A percentile compares a stretch with the other conserved stretches of the same genome.
Conservation (phyloP, 2,329 filamentous ascomycete genomes). For the Neurospora crassa region DNA sequence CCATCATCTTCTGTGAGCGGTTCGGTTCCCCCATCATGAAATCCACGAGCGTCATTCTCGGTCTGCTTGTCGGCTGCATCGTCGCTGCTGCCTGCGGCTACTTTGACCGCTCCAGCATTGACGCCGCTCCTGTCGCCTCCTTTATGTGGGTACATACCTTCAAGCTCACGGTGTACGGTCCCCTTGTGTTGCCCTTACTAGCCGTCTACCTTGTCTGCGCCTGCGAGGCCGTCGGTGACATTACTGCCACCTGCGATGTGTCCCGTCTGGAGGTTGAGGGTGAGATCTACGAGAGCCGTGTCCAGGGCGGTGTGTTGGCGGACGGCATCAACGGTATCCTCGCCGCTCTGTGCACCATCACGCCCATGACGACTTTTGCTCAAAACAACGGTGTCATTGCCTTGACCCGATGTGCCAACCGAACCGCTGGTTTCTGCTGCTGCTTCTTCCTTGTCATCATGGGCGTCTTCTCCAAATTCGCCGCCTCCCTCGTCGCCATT, state of each 20-base stretch:
- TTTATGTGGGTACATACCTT: slow-evolving; percentile 78
- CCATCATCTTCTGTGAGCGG: slow-evolving; percentile 66
- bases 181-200: slow-evolving; percentile 62
- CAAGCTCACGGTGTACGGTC: slow-evolving; percentile 59
- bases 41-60: slow-evolving; percentile 65
- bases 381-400: slow-evolving; percentile 83
- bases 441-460: slow-evolving; percentile 70
- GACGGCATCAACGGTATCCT: slow-evolving; percentile 70
- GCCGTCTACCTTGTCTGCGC: slow-evolving; percentile 63
- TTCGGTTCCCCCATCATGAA: slow-evolving; percentile 83
- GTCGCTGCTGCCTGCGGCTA: slow-evolving; percentile 71
- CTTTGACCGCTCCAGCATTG: slow-evolving; percentile 64
- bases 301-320: slow-evolving; percentile 70
- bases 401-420: slow-evolving; percentile 70
- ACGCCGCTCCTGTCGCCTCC: slow-evolving; percentile 58
- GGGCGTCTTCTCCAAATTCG: slow-evolving; percentile 77
- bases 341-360: slow-evolving; percentile 65
- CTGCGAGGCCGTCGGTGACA: slow-evolving; percentile 72
- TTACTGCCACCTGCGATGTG: slow-evolving; percentile 74
- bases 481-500: slow-evolving; percentile 68
- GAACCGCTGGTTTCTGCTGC: slow-evolving; percentile 69
- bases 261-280: slow-evolving; percentile 67
- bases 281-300: slow-evolving; percentile 60
- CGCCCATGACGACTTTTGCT: slow-evolving; percentile 70
- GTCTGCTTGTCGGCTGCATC: slow-evolving; percentile 65